Conservation (phyloP, 441 rosid genomes). For the Gossypium schwendimanii region DNA sequence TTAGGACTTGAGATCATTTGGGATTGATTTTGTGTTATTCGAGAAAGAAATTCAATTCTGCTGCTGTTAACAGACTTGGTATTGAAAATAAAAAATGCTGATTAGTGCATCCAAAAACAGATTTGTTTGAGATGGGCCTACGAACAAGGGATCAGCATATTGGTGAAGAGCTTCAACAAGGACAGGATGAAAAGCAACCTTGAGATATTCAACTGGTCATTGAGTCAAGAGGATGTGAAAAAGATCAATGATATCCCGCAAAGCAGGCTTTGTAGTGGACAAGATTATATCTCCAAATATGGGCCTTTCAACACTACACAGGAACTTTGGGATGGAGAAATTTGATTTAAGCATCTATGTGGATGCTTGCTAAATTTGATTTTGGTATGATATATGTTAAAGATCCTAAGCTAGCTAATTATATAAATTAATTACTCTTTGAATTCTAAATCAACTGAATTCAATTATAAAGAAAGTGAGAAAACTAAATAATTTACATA, state of each 20-base stretch:
- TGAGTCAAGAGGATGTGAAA: neutral
- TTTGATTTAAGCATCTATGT: constrained; percentile 11
- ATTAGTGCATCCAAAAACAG: constrained; percentile 16
- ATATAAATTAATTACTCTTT: no score
- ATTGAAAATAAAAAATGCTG: neutral
- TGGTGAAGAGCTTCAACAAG: constrained; percentile 36
- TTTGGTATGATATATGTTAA: no score
- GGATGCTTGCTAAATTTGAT: no score
- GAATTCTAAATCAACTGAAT: no score
- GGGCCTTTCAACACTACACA: constrained; percentile 33
- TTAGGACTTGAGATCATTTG: no score
- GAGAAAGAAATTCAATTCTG: no score
- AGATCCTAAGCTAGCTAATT: no score
- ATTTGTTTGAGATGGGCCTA: constrained; percentile 47
- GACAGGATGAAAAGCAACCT: constrained; percentile 11
- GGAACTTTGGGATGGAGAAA: constrained; percentile 55
- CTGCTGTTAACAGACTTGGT: no score
- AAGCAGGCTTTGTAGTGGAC: constrained; percentile 19
- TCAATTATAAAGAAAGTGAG: no score
- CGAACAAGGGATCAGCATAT: constrained; percentile 17
- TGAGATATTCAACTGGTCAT: constrained; percentile 1
- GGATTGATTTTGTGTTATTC: no score
- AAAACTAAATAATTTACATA: no score
- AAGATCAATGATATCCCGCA: constrained; percentile 28
- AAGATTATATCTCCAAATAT: constrained; percentile 21